phyloP scores from a whole-genome alignment of 257 asterid genomes.

The Lantana camara region DNA sequence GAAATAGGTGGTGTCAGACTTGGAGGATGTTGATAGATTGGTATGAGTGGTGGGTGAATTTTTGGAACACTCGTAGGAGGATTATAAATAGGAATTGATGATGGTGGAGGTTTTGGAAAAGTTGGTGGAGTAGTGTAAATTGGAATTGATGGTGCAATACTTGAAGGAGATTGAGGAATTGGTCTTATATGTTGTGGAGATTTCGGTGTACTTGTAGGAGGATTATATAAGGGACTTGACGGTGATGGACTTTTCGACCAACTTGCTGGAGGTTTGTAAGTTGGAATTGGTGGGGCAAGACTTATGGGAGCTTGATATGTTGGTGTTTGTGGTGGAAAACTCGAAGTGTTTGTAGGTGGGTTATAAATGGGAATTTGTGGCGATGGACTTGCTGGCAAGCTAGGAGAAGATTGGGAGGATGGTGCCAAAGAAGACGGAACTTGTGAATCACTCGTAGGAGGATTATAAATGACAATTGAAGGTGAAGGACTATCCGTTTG shows the following conservation, averaged over 20 bases:
- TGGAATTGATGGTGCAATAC: not conserved
- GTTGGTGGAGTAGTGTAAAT: too few relatives aligned
- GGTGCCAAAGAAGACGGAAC: not conserved
- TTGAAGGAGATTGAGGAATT: too few relatives aligned
- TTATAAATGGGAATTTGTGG: not conserved
- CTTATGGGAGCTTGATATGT: too few relatives aligned
- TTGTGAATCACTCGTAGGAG: not conserved
- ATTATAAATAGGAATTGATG: not conserved
- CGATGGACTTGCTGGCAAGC: not conserved
- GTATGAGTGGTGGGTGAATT: too few relatives aligned
- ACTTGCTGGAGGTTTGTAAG: too few relatives aligned
- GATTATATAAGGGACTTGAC: not conserved
- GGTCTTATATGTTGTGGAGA: too few relatives aligned
- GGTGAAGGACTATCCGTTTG: not conserved
- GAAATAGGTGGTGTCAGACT: not conserved
- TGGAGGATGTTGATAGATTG: too few relatives aligned
- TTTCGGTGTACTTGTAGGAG: not conserved
- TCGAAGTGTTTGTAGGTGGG: not conserved
- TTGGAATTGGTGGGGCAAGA: not conserved
- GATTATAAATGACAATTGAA: not conserved
- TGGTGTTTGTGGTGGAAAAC: too few relatives aligned
- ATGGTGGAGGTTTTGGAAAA: too few relatives aligned
- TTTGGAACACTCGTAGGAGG: not conserved
- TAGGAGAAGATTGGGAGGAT: not conserved
- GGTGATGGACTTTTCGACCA: slow-evolving; percentile 2